Conservation (phyloP, 129 eudicot genomes). For the Saposhnikovia divaricata region DNA sequence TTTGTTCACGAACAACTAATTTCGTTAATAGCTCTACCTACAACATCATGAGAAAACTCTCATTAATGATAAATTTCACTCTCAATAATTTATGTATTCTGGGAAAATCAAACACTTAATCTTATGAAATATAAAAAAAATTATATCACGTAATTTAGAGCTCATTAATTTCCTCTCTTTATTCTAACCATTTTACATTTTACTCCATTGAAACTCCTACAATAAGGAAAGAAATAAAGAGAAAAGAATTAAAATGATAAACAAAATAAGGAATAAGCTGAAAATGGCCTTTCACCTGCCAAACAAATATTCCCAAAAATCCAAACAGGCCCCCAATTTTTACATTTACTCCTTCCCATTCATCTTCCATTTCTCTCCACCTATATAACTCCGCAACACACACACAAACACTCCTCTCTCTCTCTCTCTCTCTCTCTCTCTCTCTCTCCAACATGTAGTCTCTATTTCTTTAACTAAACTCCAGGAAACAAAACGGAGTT, state of each 20-base stretch:
- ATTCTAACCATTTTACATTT: no score
- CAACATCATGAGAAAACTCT: no score
- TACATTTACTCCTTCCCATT: background rate
- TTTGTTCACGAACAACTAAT: no score
- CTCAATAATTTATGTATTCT: no score
- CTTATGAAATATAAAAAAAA: no score
- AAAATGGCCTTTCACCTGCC: slow-evolving; percentile 41
- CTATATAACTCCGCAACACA: background rate
- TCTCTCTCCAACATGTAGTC: background rate
- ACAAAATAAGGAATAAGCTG: slow-evolving; percentile 28
- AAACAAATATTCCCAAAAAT: slow-evolving; percentile 14
- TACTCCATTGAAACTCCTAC: no score
- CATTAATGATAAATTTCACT: no score
- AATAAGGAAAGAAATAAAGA: no score
- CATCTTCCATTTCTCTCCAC: background rate
- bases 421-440: background rate
- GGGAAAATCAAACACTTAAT: no score
- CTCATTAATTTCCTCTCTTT: no score
- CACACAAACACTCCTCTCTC: background rate
- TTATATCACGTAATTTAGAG: no score
- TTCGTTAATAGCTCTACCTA: no score
- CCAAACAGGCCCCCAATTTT: slow-evolving; percentile 9
- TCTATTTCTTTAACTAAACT: background rate
- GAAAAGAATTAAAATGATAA: background rate
- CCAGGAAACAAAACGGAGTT: background rate